Percentiles rank a stretch among this genome's conserved stretches.
phyloP scores from a whole-genome alignment of 2,329 filamentous ascomycete genomes.

The Colletotrichum costaricense region DNA sequence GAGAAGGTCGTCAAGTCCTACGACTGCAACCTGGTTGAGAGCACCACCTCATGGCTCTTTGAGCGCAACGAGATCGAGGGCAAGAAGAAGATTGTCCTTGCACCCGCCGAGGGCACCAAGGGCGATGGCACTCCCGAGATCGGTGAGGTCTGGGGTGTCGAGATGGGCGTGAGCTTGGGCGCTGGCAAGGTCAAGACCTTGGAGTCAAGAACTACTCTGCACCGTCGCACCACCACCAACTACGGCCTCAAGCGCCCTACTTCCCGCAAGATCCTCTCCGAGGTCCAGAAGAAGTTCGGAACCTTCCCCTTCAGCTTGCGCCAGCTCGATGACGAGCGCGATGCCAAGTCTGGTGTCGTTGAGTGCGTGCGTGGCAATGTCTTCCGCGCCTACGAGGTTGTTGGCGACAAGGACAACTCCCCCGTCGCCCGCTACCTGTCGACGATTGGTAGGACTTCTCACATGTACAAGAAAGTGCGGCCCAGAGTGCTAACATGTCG shows the following conservation, averaged over 20 bases:
- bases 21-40: constrained; percentile 93
- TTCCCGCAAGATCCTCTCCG: constrained; percentile 90
- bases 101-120: constrained; percentile 86
- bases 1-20: constrained; percentile 94
- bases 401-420: constrained; percentile 90
- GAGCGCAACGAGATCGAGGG: constrained; percentile 98
- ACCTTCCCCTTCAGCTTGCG: constrained; percentile 97
- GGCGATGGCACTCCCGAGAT: constrained; percentile 90
- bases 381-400: constrained; percentile 94
- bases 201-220: constrained; percentile 88
- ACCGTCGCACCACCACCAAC: constrained; percentile 91
- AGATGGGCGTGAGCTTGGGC: constrained; percentile 91
- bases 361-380: constrained; percentile 96
- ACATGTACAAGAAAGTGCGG: constrained; percentile 38
- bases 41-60: constrained; percentile 97
- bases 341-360: constrained; percentile 94
- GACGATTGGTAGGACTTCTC: constrained; percentile 81
- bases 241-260: constrained; percentile 95
- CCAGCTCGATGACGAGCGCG: constrained; percentile 95
- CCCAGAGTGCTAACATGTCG: constrained; percentile 18
- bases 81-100: constrained; percentile 96
- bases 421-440: constrained; percentile 89
- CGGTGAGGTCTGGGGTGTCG: constrained; percentile 97
- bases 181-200: constrained; percentile 95
- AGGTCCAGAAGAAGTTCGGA: constrained; percentile 97